These are phyloP conservation scores for Apophysomyces elegans DNA, from an alignment of 371 early-diverging fungal species.

Conservation along the genomic window DNA sequence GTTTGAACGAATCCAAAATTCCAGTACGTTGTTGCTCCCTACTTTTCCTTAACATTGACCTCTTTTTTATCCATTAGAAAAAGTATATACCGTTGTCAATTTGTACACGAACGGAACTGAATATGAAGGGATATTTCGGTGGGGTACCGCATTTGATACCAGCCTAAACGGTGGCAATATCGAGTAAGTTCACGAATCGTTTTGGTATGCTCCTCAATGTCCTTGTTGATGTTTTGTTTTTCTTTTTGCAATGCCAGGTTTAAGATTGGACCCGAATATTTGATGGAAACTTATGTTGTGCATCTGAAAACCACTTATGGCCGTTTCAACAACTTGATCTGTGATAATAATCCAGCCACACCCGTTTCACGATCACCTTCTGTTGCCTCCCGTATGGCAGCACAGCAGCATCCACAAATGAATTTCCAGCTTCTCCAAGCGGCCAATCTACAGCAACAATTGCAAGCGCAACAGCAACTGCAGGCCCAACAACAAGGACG, in stretches of 20 bases:
- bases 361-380: conserved; percentile 53
- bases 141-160: conserved; percentile 61
- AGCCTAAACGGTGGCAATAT: conserved; percentile 62
- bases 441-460: conserved; percentile 21
- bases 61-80: conserved; percentile 32
- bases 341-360: conserved; percentile 57
- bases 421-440: conserved; percentile 24
- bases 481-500: conserved; percentile 42
- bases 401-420: conserved; percentile 34
- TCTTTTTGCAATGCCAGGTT: conserved; percentile 34
- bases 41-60: background rate
- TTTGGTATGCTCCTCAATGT: background rate
- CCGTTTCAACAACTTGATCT: conserved; percentile 51
- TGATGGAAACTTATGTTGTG: conserved; percentile 59
- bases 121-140: conserved; percentile 63
- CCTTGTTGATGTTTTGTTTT: background rate
- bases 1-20: conserved; percentile 57
- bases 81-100: conserved; percentile 59
- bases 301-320: conserved; percentile 61
- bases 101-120: conserved; percentile 49
- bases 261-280: conserved; percentile 60
- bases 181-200: conserved; percentile 34
- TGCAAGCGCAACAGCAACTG: conserved; percentile 31
- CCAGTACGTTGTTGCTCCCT: conserved; percentile 32
- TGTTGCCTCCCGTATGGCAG: conserved; percentile 42